Evolutionary conservation across 371 early-diverging fungal genomes (phyloP).

Genomic region (Furculomyces boomerangus): DNA sequence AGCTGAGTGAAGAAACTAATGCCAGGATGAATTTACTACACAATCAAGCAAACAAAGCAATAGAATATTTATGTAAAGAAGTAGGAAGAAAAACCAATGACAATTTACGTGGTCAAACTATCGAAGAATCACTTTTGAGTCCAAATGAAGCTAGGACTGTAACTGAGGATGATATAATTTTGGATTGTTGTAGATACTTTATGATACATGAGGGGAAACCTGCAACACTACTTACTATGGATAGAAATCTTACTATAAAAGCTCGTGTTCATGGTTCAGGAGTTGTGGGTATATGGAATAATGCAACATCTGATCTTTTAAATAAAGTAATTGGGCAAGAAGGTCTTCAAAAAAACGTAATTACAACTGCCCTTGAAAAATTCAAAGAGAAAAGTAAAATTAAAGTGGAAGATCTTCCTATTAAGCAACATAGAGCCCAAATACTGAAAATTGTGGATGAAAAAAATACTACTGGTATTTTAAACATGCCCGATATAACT

Average conservation of each 20-base stretch:
- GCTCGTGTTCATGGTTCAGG: neutral
- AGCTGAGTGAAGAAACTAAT: neutral
- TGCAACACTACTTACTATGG: neutral
- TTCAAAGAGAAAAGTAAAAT: no score
- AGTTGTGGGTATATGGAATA: no score
- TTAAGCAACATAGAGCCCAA: no score
- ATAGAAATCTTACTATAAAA: constrained; percentile 3
- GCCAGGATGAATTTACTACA: neutral
- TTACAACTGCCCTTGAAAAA: no score
- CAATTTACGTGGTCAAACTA: neutral
- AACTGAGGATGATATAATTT: neutral
- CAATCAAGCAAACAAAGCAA: neutral
- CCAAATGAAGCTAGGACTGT: neutral
- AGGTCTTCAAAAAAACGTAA: no score
- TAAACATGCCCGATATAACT: no score
- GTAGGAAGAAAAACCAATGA: neutral
- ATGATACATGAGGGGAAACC: neutral
- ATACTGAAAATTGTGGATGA: no score
- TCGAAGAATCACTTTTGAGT: neutral
- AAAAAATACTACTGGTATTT: no score
- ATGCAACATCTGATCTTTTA: no score
- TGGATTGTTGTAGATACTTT: constrained; percentile 5
- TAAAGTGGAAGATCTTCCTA: no score
- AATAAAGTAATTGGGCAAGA: no score
- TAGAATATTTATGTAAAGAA: neutral